Percentiles rank a stretch among this genome's conserved stretches.
phyloP scores from a whole-genome alignment of 1,284 basidiomycete genomes.

The Leccinum subfulvum region DNA sequence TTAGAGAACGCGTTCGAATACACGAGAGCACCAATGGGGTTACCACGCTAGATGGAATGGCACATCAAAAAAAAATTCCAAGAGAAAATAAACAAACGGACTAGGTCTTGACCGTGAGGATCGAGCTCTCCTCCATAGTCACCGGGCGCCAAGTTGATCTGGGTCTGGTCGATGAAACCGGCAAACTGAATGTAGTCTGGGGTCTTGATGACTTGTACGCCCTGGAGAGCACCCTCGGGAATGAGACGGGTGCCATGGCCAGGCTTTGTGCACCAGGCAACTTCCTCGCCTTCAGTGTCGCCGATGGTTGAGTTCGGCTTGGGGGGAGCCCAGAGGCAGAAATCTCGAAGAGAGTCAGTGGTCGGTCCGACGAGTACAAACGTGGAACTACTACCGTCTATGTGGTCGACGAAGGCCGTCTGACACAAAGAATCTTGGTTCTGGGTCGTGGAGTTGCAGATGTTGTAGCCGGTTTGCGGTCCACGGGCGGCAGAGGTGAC shows the following conservation, averaged over 20 bases:
- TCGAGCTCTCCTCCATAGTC: conserved; percentile 63
- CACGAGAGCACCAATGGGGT: conserved; percentile 61
- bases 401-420: conserved; percentile 53
- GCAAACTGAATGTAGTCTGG: conserved; percentile 52
- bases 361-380: not conserved
- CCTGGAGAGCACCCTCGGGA: conserved; percentile 36
- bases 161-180: conserved; percentile 61
- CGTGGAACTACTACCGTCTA: conserved; percentile 42
- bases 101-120: conserved; percentile 46
- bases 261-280: conserved; percentile 62
- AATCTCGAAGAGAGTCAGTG: conserved; percentile 36
- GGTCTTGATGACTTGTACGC: conserved; percentile 42
- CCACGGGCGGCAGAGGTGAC: conserved; percentile 51
- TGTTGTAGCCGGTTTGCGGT: conserved; percentile 62
- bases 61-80: conserved; percentile 26
- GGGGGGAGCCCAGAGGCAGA: conserved; percentile 55
- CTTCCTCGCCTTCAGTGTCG: conserved; percentile 64
- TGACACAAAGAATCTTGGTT: conserved; percentile 62
- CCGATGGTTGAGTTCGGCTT: conserved; percentile 48
- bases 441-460: conserved; percentile 70
- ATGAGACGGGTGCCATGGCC: conserved; percentile 43
- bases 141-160: conserved; percentile 47
- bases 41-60: conserved; percentile 49
- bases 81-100: conserved; percentile 19
- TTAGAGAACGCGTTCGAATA: conserved; percentile 56